Evolutionary conservation across 352 stramenopile genomes (phyloP), one percentile per base, ranked within the genome.

Genomic region (Globisporangium takayamanum): DNA sequence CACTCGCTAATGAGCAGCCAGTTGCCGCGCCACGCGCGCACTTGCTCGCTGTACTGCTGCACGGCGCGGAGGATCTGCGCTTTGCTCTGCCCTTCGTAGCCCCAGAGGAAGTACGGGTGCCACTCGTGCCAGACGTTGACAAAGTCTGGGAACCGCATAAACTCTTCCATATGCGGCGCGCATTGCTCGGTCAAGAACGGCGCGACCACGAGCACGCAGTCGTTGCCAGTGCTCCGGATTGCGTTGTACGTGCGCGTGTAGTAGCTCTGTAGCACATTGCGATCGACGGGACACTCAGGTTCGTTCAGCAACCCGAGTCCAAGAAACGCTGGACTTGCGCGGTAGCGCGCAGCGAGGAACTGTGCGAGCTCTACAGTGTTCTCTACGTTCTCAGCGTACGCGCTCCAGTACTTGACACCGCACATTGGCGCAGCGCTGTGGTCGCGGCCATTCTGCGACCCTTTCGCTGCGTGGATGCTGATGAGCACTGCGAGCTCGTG

Each of bases 281-380:
- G 78, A 36, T 82, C 67, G 53, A 73, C 55, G 0, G 73, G 74
- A 62, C 77, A 78, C 58, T 85, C 74, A 0, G 78, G 78, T 59
- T 95, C 85, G 69, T 95, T 96, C 26, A 97, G 60, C 26, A 95
- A 51, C 0, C 80, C 80, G 48, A 97, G 64, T 1, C 88, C 88
- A 5, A 89, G 64, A 36, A 88, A 88, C 50, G 73, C 66, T 10
- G 64, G 60, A 16, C 61, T 70, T 22, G 64, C 51, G 53, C 64
- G 66, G 53, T 88, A 88, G 15, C 75, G 64, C 30, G 64, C 58
- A 3, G 74, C 78, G 10, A 88, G 59, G 50, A 88, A 88, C n/a
- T 49, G 28, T 18, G 69, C 78, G 12, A 81, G 62, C 26, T 72
- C 73, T 0, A 95, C 72, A 5, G 87, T 83, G 71, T 92, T 91